These are phyloP conservation scores for Takashimella koratensis DNA, from an alignment of 1,284 basidiomycete species.

Conservation along the genomic window DNA sequence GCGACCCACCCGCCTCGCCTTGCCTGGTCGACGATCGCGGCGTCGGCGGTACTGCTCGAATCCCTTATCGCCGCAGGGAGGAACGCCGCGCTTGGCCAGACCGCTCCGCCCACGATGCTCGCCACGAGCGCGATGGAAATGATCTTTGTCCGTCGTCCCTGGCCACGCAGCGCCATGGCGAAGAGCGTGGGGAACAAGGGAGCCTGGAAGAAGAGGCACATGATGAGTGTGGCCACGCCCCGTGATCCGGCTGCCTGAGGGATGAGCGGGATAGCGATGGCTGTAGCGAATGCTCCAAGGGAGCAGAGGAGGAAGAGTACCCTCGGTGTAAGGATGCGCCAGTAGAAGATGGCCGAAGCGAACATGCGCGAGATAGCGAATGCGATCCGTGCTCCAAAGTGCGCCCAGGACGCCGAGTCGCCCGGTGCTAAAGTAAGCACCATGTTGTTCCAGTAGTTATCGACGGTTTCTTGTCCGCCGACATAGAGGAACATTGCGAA, in stretches of 20 bases:
- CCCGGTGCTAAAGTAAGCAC: not conserved
- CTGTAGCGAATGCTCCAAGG: constrained; percentile 33
- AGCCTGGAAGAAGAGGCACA: constrained; percentile 42
- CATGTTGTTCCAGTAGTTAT: constrained; percentile 31
- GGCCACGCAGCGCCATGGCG: constrained; percentile 40
- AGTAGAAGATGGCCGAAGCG: constrained; percentile 30
- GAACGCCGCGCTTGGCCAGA: constrained; percentile 3
- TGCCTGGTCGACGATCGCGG: not conserved
- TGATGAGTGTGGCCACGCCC: constrained; percentile 23
- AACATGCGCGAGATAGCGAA: constrained; percentile 40
- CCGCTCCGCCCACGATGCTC: constrained; percentile 30
- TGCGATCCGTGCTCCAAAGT: not conserved
- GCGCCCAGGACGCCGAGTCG: not conserved
- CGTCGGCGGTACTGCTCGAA: not conserved
- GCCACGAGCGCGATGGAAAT: constrained; percentile 32
- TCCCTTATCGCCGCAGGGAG: not conserved
- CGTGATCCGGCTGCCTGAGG: not conserved
- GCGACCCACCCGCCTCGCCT: not conserved
- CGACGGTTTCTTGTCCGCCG: constrained; percentile 43
- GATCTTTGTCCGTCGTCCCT: constrained; percentile 39
- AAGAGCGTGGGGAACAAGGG: constrained; percentile 46
- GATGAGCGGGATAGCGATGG: constrained; percentile 12
- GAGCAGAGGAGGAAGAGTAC: constrained; percentile 32
- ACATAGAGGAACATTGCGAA: constrained; percentile 38
- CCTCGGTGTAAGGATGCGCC: constrained; percentile 36